Base-by-base conservation (phyloP, 768 basidiomycete species). In the Suillus brevipes region DNA sequence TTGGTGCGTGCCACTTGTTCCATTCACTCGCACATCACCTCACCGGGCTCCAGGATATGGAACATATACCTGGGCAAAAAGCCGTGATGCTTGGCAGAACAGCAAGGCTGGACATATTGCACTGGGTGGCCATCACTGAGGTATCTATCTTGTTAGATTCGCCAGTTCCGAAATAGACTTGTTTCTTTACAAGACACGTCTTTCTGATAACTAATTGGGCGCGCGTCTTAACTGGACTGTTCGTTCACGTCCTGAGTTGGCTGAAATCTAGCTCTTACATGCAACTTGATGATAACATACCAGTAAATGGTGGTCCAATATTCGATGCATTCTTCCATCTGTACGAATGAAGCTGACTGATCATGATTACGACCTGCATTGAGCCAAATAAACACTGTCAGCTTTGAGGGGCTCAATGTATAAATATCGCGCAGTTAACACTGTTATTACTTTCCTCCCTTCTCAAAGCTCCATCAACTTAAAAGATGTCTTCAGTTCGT, bases 61-160 rank as follows among this genome's bases (percentile, higher is more conserved):
- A 28, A 84, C 87, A 40, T 95, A 95, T 77, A 75, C 85, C 7
- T 95, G 92, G 91, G 92, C 88, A 31, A 92, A 89, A 75, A 80
- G 77, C 64, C 85, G 84, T 73, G 85, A 90, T 65, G 78, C 78
- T 42, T 90, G 81, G 80, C 81, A 86, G 71, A 89, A 91, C 75
- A 90, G 88, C 83, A 94, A 94, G 79, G 91, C 86, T n/a, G 92
- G 88, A 40, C 91, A 92, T 69, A 70, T 89, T 65, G 89, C 88
- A 7, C 52, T 77, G n/a, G 75, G 76, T 52, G 74, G 71, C 43
- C 58, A 60, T 34, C 60, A 61, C 37, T 59, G 56, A 40, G 50
- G 57, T 61, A 61, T 42, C n/a, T 61, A 61, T 42, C n/a, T 13
- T 38, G 37, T 13, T 62, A 57, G 61, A 57, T 60, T 60, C 31